Evolutionary conservation across 495 filamentous ascomycete genomes (phyloP).

Genomic region (Aspergillus egyptiacus): DNA sequence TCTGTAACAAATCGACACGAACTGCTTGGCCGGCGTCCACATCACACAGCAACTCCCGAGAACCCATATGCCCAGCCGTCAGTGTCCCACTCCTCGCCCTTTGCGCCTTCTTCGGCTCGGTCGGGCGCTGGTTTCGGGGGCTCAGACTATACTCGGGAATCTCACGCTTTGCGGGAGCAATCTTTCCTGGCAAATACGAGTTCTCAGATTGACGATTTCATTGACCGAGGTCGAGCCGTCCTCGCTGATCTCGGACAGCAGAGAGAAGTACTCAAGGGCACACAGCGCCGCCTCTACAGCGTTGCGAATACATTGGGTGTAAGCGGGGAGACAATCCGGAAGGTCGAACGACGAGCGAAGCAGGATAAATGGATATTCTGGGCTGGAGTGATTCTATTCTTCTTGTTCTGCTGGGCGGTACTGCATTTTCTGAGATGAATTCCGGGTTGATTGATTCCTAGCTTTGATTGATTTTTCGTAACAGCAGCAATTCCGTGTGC

Average conservation of each 20-base stretch:
- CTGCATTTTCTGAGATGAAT: conserved; percentile 71
- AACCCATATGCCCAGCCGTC: conserved; percentile 79
- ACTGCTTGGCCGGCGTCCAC: conserved; percentile 83
- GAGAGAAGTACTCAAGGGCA: conserved; percentile 88
- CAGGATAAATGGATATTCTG: conserved; percentile 99
- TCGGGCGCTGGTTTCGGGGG: conserved; percentile 49
- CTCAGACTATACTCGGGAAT: conserved; percentile 61
- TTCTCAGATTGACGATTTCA: conserved; percentile 82
- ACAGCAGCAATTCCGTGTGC: background rate
- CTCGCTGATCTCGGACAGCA: conserved; percentile 85
- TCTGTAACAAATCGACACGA: conserved; percentile 71
- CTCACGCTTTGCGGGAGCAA: conserved; percentile 84
- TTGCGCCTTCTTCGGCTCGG: conserved; percentile 33
- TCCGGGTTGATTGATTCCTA: background rate
- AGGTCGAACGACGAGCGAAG: conserved; percentile 83
- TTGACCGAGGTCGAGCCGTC: conserved; percentile 85
- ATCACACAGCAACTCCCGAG: conserved; percentile 81
- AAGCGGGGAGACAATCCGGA: conserved; percentile 91
- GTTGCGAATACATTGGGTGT: conserved; percentile 92
- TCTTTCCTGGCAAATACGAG: conserved; percentile 76
- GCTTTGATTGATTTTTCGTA: conserved; percentile 7
- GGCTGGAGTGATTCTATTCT: conserved; percentile 81
- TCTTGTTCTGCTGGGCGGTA: conserved; percentile 85
- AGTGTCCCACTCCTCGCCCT: conserved; percentile 36
- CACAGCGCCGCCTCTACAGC: conserved; percentile 82